phyloP scores from a whole-genome alignment of 1,284 basidiomycete species.

The Volvariella surrecta region DNA sequence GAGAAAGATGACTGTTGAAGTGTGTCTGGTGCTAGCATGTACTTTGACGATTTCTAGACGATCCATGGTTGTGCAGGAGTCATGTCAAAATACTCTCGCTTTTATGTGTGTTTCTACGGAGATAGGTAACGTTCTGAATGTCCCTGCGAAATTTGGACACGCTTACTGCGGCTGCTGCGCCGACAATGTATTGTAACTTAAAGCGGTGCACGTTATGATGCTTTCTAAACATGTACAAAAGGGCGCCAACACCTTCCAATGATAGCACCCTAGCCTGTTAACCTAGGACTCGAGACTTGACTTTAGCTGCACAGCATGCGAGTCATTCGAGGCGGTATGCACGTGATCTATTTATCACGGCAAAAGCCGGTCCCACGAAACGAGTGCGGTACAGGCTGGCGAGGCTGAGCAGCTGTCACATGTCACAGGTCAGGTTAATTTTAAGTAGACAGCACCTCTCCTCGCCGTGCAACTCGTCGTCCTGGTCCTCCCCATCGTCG shows the following conservation, averaged over 20 bases:
- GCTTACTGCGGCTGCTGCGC: constrained; percentile 11
- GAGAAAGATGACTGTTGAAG: constrained; percentile 13
- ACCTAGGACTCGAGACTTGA: too few species aligned
- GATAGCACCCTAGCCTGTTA: too few species aligned
- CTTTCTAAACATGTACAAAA: too few species aligned
- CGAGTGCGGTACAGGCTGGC: constrained; percentile 1
- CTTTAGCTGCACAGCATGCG: too few species aligned
- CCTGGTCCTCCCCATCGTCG: constrained; percentile 11
- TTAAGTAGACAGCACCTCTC: constrained; percentile 8
- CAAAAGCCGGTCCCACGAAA: background rate
- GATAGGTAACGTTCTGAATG: constrained; percentile 4
- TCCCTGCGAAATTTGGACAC: constrained; percentile 4
- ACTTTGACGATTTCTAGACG: constrained; percentile 9
- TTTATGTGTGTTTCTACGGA: constrained; percentile 6
- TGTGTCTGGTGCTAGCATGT: constrained; percentile 9
- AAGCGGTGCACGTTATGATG: too few species aligned
- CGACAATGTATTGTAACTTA: constrained; percentile 1
- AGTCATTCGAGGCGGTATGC: too few species aligned
- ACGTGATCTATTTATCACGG: background rate
- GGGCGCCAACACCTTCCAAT: too few species aligned
- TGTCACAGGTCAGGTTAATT: constrained; percentile 7
- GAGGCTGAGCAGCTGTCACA: background rate
- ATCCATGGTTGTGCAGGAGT: background rate
- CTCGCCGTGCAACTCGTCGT: background rate
- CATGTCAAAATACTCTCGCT: background rate